Evolutionary conservation across 805 yeast genomes (phyloP).

Genomic region (Dipodascus albidus): DNA sequence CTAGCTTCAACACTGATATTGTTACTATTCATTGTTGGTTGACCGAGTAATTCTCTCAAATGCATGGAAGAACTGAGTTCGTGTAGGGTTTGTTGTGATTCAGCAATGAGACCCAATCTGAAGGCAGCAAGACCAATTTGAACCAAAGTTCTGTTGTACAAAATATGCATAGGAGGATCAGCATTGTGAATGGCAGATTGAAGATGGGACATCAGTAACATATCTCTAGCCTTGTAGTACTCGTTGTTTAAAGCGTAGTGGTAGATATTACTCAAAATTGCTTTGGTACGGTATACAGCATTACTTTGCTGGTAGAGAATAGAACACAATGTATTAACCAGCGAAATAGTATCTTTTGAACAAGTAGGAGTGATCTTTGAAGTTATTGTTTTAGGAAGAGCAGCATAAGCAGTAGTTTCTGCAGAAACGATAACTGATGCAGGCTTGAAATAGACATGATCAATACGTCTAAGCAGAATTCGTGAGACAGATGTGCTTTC

Average conservation of each 20-base stretch:
- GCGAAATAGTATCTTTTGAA: slow-evolving; percentile 31
- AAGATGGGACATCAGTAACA: slow-evolving; percentile 76
- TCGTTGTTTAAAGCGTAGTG: slow-evolving; percentile 84
- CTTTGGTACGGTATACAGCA: slow-evolving; percentile 64
- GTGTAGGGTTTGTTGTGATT: slow-evolving; percentile 74
- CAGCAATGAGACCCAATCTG: slow-evolving; percentile 75
- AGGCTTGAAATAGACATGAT: slow-evolving; percentile 90
- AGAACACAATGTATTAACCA: slow-evolving; percentile 55
- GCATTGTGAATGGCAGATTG: slow-evolving; percentile 75
- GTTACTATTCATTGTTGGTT: slow-evolving; percentile 61
- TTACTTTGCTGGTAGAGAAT: slow-evolving; percentile 57
- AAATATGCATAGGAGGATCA: slow-evolving; percentile 77
- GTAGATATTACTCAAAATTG: slow-evolving; percentile 76
- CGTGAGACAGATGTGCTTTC: slow-evolving; percentile 40
- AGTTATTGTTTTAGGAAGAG: slow-evolving; percentile 26
- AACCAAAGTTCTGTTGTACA: slow-evolving; percentile 89
- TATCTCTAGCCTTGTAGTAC: slow-evolving; percentile 75
- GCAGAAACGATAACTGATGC: slow-evolving; percentile 52
- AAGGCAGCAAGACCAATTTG: slow-evolving; percentile 95
- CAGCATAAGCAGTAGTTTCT: slow-evolving; percentile 70
- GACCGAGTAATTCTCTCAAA: slow-evolving; percentile 88
- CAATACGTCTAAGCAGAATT: slow-evolving; percentile 71
- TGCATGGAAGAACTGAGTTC: slow-evolving; percentile 82
- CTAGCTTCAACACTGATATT: slow-evolving; percentile 40
- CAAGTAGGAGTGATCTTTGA: slow-evolving; percentile 28